Conservation (phyloP, 805 yeast species). For the Lachancea kluyveri region DNA sequence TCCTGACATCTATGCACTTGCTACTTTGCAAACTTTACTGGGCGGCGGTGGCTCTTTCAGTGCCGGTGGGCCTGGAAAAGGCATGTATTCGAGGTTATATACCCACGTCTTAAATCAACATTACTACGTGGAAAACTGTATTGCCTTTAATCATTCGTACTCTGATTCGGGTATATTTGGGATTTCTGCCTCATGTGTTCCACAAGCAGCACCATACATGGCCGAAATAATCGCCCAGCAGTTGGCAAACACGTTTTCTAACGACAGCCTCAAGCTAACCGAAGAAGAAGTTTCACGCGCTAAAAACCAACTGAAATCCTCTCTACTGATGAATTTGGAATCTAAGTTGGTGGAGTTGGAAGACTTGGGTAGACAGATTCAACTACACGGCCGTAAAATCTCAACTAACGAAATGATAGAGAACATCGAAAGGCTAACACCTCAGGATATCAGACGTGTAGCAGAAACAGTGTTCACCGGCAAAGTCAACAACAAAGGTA, state of each 20-base stretch:
- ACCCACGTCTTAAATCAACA: constrained; percentile 86
- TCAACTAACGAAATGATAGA: constrained; percentile 76
- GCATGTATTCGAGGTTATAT: constrained; percentile 93
- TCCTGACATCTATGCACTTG: constrained; percentile 85
- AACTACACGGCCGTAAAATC: constrained; percentile 69
- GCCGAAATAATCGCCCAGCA: constrained; percentile 74
- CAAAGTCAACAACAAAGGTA: constrained; percentile 39
- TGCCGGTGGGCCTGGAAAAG: constrained; percentile 99
- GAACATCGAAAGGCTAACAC: constrained; percentile 62
- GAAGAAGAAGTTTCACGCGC: constrained; percentile 79
- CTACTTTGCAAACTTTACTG: constrained; percentile 79
- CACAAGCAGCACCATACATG: constrained; percentile 78
- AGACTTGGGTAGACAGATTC: constrained; percentile 93
- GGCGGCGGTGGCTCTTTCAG: constrained; percentile 98
- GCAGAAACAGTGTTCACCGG: constrained; percentile 75
- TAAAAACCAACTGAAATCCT: constrained; percentile 83
- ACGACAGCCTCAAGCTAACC: constrained; percentile 56
- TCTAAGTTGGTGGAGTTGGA: constrained; percentile 90
- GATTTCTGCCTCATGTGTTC: constrained; percentile 74
- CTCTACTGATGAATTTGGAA: constrained; percentile 88
- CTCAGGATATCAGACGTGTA: constrained; percentile 62
- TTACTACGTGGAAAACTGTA: constrained; percentile 84
- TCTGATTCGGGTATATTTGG: constrained; percentile 91
- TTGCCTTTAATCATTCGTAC: constrained; percentile 84
- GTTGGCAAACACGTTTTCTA: constrained; percentile 43